Evolutionary conservation across 495 filamentous ascomycete species (phyloP).

Genomic region (Neurospora sp.): DNA sequence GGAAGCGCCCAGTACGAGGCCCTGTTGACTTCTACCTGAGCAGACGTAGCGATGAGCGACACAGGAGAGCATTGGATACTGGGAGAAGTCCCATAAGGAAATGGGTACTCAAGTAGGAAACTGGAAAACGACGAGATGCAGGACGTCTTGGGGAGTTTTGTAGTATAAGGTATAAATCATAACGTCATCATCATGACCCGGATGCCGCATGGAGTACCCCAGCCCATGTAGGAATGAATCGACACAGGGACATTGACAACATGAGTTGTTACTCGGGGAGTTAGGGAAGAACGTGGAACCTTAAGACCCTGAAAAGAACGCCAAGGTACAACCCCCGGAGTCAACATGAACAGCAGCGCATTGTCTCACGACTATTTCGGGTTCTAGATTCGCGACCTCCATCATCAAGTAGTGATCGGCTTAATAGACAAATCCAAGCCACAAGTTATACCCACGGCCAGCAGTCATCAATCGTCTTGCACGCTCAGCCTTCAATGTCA

Average conservation of each 20-base stretch:
- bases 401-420: background rate
- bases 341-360: background rate
- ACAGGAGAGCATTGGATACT: background rate
- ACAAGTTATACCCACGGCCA: background rate
- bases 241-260: background rate
- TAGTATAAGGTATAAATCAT: background rate
- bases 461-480: background rate
- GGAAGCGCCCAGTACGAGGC: background rate
- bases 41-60: background rate
- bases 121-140: background rate
- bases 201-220: background rate
- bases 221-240: background rate
- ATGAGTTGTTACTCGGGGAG: background rate
- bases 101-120: background rate
- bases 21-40: background rate
- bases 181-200: background rate
- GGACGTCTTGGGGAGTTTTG: background rate
- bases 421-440: background rate
- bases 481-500: constrained; percentile 28
- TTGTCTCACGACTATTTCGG: background rate
- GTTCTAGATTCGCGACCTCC: background rate
- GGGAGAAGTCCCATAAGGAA: background rate
- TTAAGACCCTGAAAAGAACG: background rate
- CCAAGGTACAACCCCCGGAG: background rate
- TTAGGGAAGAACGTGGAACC: background rate